Evolutionary conservation across 2,329 filamentous ascomycete genomes (phyloP).

Genomic region (Sporothrix luriei): DNA sequence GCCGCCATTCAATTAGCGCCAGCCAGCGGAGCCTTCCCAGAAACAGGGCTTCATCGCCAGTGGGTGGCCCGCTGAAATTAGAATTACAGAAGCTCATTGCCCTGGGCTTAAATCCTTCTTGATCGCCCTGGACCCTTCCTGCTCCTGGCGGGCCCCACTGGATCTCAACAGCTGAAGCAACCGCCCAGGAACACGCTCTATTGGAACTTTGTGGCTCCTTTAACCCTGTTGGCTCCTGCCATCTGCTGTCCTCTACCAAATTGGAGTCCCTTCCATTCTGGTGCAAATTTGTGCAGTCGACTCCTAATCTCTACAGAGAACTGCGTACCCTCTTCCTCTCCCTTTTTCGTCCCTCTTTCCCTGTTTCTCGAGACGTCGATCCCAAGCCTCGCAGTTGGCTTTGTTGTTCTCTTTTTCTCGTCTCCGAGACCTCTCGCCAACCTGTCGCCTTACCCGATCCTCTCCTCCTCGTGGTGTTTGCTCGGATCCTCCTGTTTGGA

Average conservation of each 20-base stretch:
- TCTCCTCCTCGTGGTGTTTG: slow-evolving; percentile 15
- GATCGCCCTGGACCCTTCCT: not conserved
- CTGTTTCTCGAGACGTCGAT: slow-evolving; percentile 13
- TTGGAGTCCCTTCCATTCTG: slow-evolving; percentile 22
- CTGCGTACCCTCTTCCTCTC: not conserved
- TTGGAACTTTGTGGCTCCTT: not conserved
- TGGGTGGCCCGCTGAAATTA: not conserved
- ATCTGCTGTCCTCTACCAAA: not conserved
- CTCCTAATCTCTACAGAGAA: slow-evolving; percentile 24
- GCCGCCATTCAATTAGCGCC: slow-evolving; percentile 15
- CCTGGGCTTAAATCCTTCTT: slow-evolving; percentile 22
- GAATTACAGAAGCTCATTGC: slow-evolving; percentile 16
- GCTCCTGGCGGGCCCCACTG: not conserved
- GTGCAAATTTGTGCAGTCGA: slow-evolving; percentile 21
- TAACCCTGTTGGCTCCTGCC: slow-evolving; percentile 22
- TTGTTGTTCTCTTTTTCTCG: not conserved
- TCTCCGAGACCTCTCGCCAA: not conserved
- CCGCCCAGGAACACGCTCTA: not conserved
- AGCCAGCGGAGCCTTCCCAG: slow-evolving; percentile 13
- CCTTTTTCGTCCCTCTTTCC: slow-evolving; percentile 15
- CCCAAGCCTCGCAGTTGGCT: slow-evolving; percentile 7
- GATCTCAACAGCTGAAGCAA: slow-evolving; percentile 9
- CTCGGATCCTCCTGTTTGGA: slow-evolving; percentile 22
- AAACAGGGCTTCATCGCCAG: not conserved
- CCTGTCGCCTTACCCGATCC: not conserved